phyloP scores from a whole-genome alignment of 164 flowering plant species.

The Berberis thunbergii region DNA sequence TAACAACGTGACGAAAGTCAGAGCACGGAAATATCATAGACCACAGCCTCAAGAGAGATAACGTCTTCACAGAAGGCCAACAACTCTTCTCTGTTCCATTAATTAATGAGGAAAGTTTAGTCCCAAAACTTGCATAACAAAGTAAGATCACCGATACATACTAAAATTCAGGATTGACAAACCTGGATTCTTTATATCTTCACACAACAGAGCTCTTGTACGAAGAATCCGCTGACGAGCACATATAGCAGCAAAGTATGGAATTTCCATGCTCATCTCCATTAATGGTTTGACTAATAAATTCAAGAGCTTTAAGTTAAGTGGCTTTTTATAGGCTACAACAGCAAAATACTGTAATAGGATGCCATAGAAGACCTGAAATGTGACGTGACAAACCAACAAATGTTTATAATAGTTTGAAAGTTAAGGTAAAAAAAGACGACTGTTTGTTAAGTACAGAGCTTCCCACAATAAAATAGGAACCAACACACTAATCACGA shows the following conservation, averaged over 20 bases:
- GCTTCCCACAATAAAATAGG: too few relatives aligned
- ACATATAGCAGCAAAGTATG: slow-evolving; percentile 92
- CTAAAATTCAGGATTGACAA: slow-evolving; percentile 1
- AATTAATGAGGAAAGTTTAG: slow-evolving; percentile 3
- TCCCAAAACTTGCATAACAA: not conserved
- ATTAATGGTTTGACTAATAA: slow-evolving; percentile 78
- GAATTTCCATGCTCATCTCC: slow-evolving; percentile 79
- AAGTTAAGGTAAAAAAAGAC: too few relatives aligned
- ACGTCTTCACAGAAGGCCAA: slow-evolving; percentile 90
- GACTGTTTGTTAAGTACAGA: too few relatives aligned
- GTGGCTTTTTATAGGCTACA: slow-evolving; percentile 57
- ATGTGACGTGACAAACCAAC: not conserved
- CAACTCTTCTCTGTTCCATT: slow-evolving; percentile 51
- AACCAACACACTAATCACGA: too few relatives aligned
- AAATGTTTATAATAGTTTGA: not conserved
- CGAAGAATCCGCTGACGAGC: slow-evolving; percentile 69
- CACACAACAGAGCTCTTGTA: slow-evolving; percentile 54
- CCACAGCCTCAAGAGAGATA: slow-evolving; percentile 84
- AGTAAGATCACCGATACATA: slow-evolving; percentile 4
- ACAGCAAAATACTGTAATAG: slow-evolving; percentile 87
- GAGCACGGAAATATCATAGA: slow-evolving; percentile 93
- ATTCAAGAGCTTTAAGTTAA: slow-evolving; percentile 61
- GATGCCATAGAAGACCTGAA: slow-evolving; percentile 86
- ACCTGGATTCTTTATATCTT: slow-evolving; percentile 67
- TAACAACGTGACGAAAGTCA: slow-evolving; percentile 85